Evolutionary conservation across 1,139 yeast species (phyloP).

Genomic region (Torulaspora globosa): DNA sequence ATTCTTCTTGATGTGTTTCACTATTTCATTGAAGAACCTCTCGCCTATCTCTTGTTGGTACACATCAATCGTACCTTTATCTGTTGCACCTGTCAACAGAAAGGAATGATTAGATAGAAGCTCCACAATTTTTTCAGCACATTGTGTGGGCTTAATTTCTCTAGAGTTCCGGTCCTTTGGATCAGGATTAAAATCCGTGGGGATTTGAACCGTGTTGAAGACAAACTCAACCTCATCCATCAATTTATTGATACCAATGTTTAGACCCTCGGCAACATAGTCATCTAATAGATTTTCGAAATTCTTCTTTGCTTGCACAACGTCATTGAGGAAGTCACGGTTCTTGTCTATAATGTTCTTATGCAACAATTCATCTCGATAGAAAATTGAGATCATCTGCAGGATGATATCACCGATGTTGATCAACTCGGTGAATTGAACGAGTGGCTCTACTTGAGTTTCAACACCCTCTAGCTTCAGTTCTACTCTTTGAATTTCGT

Average conservation of each 20-base stretch:
- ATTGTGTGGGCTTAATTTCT: constrained; percentile 61
- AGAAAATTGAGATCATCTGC: constrained; percentile 89
- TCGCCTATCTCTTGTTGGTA: constrained; percentile 93
- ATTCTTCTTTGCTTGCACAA: constrained; percentile 73
- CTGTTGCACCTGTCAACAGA: constrained; percentile 77
- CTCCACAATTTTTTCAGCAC: constrained; percentile 60
- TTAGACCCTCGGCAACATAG: constrained; percentile 87
- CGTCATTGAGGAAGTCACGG: constrained; percentile 72
- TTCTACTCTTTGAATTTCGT: constrained; percentile 39
- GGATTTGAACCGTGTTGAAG: constrained; percentile 48
- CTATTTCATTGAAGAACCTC: constrained; percentile 70
- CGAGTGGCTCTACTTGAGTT: constrained; percentile 68
- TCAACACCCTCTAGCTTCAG: constrained; percentile 29
- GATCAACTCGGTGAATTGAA: constrained; percentile 81
- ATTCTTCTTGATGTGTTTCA: constrained; percentile 66
- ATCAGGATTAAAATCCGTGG: constrained; percentile 50
- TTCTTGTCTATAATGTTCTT: constrained; percentile 61
- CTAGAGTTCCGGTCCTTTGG: constrained; percentile 15
- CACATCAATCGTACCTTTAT: constrained; percentile 81
- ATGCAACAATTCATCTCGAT: constrained; percentile 73
- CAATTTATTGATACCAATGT: constrained; percentile 82
- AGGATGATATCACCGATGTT: constrained; percentile 89
- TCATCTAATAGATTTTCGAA: constrained; percentile 80
- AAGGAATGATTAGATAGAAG: constrained; percentile 71
- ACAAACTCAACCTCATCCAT: constrained; percentile 67